A percentile compares a stretch with the other conserved stretches of the same genome.
These are phyloP conservation scores for Stemphylium vesicarium DNA, from an alignment of 2,329 filamentous ascomycete genomes.

Conservation along the genomic window DNA sequence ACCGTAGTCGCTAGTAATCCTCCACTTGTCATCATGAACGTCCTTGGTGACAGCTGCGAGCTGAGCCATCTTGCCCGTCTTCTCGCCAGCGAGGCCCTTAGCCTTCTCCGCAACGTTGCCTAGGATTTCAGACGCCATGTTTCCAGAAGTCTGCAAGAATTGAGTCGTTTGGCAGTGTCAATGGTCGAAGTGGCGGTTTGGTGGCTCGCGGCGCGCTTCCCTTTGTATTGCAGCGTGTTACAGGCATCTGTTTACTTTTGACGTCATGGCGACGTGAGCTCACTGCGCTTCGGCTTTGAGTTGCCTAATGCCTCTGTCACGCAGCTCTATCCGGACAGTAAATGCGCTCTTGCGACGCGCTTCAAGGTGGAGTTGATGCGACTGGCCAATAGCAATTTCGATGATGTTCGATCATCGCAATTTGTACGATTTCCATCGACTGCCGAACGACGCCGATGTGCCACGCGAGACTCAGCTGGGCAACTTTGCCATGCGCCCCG, in stretches of 20 bases:
- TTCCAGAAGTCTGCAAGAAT: slow-evolving; percentile 1
- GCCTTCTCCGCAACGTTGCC: slow-evolving; percentile 38
- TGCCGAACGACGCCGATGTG: slow-evolving; percentile 28
- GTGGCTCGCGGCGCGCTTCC: background rate
- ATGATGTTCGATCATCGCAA: slow-evolving; percentile 18
- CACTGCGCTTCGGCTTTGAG: slow-evolving; percentile 15
- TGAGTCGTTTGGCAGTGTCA: slow-evolving; percentile 12
- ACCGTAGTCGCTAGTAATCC: slow-evolving; percentile 79
- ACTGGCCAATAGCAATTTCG: slow-evolving; percentile 19
- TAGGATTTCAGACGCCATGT: slow-evolving; percentile 44
- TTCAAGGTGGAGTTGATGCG: slow-evolving; percentile 6
- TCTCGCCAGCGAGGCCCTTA: slow-evolving; percentile 41
- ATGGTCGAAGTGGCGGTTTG: background rate
- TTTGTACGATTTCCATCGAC: slow-evolving; percentile 18
- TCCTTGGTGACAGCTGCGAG: slow-evolving; percentile 66
- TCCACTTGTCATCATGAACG: slow-evolving; percentile 59
- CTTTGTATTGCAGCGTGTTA: slow-evolving; percentile 14
- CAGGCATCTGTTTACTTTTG: slow-evolving; percentile 18
- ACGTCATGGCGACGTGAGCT: slow-evolving; percentile 30
- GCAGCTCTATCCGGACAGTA: slow-evolving; percentile 15
- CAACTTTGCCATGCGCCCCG: slow-evolving; percentile 26
- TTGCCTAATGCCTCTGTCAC: slow-evolving; percentile 17
- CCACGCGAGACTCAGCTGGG: slow-evolving; percentile 19
- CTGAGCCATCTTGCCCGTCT: slow-evolving; percentile 65
- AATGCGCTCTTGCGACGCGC: slow-evolving; percentile 16